These are phyloP conservation scores for Mytilinidion resinicola DNA, from an alignment of 495 filamentous ascomycete genomes.

Conservation along the genomic window DNA sequence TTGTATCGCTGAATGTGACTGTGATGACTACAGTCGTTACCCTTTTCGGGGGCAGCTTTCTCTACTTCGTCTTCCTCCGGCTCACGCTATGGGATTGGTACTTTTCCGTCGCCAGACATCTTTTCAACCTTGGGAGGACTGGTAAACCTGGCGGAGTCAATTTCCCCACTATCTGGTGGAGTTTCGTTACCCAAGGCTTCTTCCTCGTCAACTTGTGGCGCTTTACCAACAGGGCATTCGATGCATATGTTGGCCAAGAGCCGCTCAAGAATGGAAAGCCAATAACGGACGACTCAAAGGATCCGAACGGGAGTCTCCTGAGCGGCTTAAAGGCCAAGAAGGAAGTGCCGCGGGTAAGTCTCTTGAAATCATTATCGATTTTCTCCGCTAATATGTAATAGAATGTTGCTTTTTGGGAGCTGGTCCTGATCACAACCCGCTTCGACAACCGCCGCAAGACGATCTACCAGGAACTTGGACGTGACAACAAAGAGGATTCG, in stretches of 20 bases:
- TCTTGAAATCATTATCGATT: not conserved
- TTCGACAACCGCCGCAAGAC: slow-evolving; percentile 66
- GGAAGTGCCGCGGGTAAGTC: slow-evolving; percentile 50
- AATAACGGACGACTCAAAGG: slow-evolving; percentile 74
- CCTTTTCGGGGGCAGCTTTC: slow-evolving; percentile 1
- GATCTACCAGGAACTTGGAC: slow-evolving; percentile 86
- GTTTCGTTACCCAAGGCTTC: slow-evolving; percentile 57
- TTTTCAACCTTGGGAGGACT: slow-evolving; percentile 38
- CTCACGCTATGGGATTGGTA: slow-evolving; percentile 11
- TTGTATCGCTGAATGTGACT: not conserved
- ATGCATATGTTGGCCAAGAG: slow-evolving; percentile 65
- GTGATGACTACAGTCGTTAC: not conserved
- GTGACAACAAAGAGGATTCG: slow-evolving; percentile 54
- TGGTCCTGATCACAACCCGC: slow-evolving; percentile 67
- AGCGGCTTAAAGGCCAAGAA: slow-evolving; percentile 75
- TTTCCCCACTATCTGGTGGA: slow-evolving; percentile 43
- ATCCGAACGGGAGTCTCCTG: slow-evolving; percentile 86
- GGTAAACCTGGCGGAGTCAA: slow-evolving; percentile 44
- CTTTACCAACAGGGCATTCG: slow-evolving; percentile 67
- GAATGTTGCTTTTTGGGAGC: slow-evolving; percentile 83
- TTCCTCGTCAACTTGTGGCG: slow-evolving; percentile 69
- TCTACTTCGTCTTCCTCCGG: slow-evolving; percentile 21
- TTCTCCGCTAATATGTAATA: not conserved
- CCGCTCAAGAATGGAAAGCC: slow-evolving; percentile 78
- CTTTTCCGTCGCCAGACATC: slow-evolving; percentile 1